phyloP scores from a whole-genome alignment of 106 monocot species.

The Ottelia alismoides region DNA sequence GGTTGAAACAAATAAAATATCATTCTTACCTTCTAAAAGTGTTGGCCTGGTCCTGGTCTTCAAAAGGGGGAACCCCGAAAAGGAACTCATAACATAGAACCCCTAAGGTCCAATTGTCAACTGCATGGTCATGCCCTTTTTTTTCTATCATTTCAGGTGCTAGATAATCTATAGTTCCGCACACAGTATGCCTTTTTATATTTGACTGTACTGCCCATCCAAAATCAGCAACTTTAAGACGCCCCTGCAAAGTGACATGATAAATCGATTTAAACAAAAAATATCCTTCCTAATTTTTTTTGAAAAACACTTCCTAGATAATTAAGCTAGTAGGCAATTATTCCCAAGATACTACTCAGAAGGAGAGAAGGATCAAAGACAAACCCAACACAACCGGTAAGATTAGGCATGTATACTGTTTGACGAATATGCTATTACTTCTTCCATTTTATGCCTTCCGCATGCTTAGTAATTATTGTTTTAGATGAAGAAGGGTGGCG shows the following conservation, averaged over 20 bases:
- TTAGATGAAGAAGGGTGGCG: no score
- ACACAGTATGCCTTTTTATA: constrained; percentile 80
- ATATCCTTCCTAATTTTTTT: no score
- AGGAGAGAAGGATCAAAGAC: no score
- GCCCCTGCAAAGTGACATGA: constrained; percentile 33
- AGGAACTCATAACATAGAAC: constrained; percentile 94
- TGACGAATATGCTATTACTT: no score
- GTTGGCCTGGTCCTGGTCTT: constrained; percentile 64
- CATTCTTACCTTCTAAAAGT: constrained; percentile 57
- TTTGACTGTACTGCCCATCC: constrained; percentile 92
- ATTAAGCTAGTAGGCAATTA: no score
- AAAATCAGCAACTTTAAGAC: constrained; percentile 89
- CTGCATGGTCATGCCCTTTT: constrained; percentile 69
- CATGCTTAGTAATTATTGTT: no score
- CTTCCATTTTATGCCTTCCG: no score
- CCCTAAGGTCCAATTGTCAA: constrained; percentile 95
- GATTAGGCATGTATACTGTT: no score
- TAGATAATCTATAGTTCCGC: constrained; percentile 91
- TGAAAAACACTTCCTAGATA: no score
- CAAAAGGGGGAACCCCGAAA: constrained; percentile 88
- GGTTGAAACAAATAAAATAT: neutral
- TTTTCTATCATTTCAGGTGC: constrained; percentile 97
- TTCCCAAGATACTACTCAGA: no score
- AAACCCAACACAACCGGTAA: no score
- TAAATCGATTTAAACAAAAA: no score